Evolutionary conservation across 306 rosid genomes (phyloP).

Genomic region (Gillenia trifoliata): DNA sequence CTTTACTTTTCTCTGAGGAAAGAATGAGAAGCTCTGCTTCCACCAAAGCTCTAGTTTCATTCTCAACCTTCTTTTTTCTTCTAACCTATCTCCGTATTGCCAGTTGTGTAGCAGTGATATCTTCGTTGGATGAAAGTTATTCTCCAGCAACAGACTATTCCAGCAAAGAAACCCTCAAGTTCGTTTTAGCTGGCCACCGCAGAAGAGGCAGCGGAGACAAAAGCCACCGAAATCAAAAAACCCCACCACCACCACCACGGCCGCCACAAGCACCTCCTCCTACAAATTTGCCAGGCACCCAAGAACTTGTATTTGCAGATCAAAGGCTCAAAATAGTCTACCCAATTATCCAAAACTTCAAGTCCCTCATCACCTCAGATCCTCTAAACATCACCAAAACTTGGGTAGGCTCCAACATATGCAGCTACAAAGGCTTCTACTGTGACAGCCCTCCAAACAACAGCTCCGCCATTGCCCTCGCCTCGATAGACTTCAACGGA

Average conservation of each 20-base stretch:
- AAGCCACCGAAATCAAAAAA: neutral
- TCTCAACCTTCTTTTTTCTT: slow-evolving; percentile 33
- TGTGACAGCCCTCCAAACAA: slow-evolving; percentile 78
- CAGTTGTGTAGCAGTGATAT: neutral
- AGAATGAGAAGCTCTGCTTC: slow-evolving; percentile 30
- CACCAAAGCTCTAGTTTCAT: slow-evolving; percentile 16
- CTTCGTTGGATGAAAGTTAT: too few relatives aligned
- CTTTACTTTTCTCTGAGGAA: neutral
- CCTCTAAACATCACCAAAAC: slow-evolving; percentile 60
- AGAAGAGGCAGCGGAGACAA: slow-evolving; percentile 2
- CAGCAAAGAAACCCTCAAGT: neutral
- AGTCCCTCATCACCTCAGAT: slow-evolving; percentile 61
- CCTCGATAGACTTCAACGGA: slow-evolving; percentile 81
- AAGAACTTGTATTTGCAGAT: slow-evolving; percentile 49
- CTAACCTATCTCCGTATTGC: slow-evolving; percentile 18
- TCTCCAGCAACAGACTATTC: slow-evolving; percentile 2
- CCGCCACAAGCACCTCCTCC: neutral
- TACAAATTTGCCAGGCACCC: neutral
- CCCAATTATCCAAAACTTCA: slow-evolving; percentile 81
- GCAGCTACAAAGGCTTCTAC: slow-evolving; percentile 74
- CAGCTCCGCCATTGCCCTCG: slow-evolving; percentile 59
- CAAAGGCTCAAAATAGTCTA: slow-evolving; percentile 57
- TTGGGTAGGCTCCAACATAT: slow-evolving; percentile 76
- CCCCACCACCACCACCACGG: neutral
- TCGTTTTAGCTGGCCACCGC: neutral